Evolutionary conservation across 345 rosid genomes (phyloP).

Genomic region (Conringia planisiliqua): DNA sequence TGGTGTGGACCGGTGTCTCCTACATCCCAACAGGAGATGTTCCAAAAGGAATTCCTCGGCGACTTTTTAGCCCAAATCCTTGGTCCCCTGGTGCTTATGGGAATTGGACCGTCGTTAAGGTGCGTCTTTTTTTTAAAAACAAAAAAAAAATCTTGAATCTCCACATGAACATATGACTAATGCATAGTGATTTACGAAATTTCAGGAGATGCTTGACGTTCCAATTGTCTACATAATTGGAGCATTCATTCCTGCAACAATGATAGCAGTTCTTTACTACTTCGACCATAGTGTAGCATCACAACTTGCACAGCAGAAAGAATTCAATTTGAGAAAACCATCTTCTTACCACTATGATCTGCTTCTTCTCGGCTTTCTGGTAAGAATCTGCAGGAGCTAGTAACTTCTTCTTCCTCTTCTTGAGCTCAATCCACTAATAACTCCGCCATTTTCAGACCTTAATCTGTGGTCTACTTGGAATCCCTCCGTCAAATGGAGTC

Average conservation of each 20-base stretch:
- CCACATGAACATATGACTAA: slow-evolving; percentile 20
- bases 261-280: slow-evolving; percentile 96
- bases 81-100: slow-evolving; percentile 93
- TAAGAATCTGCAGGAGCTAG: slow-evolving; percentile 22
- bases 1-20: slow-evolving; percentile 86
- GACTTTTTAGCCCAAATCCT: slow-evolving; percentile 92
- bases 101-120: slow-evolving; percentile 90
- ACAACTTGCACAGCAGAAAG: slow-evolving; percentile 93
- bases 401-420: background rate
- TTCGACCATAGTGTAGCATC: slow-evolving; percentile 98
- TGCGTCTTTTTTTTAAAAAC: background rate
- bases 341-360: slow-evolving; percentile 89
- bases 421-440: background rate
- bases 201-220: slow-evolving; percentile 78
- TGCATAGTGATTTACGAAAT: background rate
- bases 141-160: background rate
- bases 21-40: slow-evolving; percentile 72
- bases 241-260: slow-evolving; percentile 92
- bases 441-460: slow-evolving; percentile 47
- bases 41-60: slow-evolving; percentile 88
- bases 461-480: slow-evolving; percentile 87
- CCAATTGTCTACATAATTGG: slow-evolving; percentile 81
- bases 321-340: slow-evolving; percentile 91
- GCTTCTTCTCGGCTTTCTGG: slow-evolving; percentile 83
- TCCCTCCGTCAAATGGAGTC: slow-evolving; percentile 97